A percentile compares a stretch with the other conserved stretches of the same genome.
phyloP scores from a whole-genome alignment of 2,329 filamentous ascomycete species.

The Chrysoporthe puriensis region DNA sequence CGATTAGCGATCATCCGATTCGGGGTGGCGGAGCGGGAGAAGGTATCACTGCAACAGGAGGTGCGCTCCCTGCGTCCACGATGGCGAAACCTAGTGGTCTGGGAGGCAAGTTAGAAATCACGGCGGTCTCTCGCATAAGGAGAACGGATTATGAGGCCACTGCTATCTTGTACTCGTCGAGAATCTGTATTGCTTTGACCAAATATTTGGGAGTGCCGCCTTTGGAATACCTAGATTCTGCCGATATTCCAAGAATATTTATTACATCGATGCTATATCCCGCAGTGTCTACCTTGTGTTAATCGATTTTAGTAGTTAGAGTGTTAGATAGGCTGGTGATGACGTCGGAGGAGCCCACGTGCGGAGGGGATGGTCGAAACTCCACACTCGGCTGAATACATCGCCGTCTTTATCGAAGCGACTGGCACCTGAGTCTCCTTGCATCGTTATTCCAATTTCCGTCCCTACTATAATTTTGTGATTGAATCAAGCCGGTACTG shows the following conservation, averaged over 20 bases:
- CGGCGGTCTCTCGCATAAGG: slow-evolving; percentile 5
- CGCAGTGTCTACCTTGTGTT: not conserved
- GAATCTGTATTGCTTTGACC: not conserved
- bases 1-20: not conserved
- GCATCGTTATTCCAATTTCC: not conserved
- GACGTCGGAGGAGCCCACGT: not conserved
- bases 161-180: not conserved
- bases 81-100: not conserved
- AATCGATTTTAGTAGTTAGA: not conserved
- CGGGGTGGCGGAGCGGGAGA: not conserved
- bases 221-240: not conserved
- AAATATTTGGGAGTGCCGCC: not conserved
- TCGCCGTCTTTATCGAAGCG: not conserved
- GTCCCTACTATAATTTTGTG: not conserved
- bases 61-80: not conserved
- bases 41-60: not conserved
- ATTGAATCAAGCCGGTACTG: not conserved
- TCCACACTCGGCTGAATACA: not conserved
- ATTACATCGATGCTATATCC: not conserved
- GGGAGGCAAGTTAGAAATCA: not conserved
- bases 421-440: not conserved
- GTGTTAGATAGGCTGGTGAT: not conserved
- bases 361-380: not conserved
- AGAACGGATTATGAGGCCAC: slow-evolving; percentile 2
- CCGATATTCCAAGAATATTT: not conserved